These are phyloP conservation scores for Chalaropsis ovoidea DNA, from an alignment of 2,329 filamentous ascomycete species.

Conservation along the genomic window DNA sequence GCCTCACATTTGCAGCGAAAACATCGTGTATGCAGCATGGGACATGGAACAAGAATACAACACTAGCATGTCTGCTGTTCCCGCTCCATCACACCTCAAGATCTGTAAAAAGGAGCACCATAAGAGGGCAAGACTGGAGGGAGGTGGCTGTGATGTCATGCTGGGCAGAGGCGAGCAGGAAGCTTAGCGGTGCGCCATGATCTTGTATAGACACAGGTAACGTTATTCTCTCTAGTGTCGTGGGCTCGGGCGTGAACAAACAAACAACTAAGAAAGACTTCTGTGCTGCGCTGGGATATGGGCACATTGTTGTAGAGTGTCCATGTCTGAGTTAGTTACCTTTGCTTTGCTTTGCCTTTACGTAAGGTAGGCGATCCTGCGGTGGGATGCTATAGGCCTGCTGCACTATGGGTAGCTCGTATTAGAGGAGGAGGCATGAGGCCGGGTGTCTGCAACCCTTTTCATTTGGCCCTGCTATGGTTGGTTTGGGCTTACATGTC, in stretches of 20 bases:
- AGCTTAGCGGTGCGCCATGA: background rate
- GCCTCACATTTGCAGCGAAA: background rate
- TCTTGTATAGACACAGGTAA: background rate
- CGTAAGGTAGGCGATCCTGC: background rate
- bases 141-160: constrained; percentile 3
- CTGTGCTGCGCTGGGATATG: no score
- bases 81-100: background rate
- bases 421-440: background rate
- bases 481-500: background rate
- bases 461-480: background rate
- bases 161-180: background rate
- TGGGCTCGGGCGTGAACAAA: background rate
- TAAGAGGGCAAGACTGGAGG: background rate
- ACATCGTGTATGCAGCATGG: constrained; percentile 9
- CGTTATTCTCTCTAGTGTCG: background rate
- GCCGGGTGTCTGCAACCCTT: background rate
- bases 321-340: background rate
- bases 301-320: background rate
- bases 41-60: background rate
- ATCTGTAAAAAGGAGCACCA: background rate
- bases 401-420: background rate
- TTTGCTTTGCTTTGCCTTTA: background rate
- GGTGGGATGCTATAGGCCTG: background rate
- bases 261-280: background rate
- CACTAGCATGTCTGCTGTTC: background rate